Conservation (phyloP, 2,329 filamentous ascomycete species). For the Cladosporium halotolerans region DNA sequence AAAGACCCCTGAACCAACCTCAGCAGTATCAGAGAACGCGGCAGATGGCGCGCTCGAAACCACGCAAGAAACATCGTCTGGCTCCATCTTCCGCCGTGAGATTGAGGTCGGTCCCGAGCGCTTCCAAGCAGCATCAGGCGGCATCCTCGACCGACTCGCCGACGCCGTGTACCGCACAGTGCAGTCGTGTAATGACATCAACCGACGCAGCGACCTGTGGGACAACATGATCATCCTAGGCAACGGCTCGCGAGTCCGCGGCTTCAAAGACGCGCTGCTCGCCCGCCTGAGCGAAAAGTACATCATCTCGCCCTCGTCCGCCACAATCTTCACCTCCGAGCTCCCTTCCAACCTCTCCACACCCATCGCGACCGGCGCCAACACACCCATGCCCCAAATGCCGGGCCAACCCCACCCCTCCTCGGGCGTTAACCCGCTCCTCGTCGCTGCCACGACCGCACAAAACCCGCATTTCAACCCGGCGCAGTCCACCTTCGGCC, state of each 20-base stretch:
- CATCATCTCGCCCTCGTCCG: constrained; percentile 83
- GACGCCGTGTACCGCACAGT: constrained; percentile 78
- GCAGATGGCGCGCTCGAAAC: constrained; percentile 26
- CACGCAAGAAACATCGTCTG: constrained; percentile 18
- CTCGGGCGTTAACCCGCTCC: constrained; percentile 70
- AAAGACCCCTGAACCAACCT: constrained; percentile 32
- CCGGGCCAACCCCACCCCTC: constrained; percentile 37
- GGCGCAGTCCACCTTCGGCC: constrained; percentile 20
- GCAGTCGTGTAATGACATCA: constrained; percentile 73
- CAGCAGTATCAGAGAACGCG: constrained; percentile 29
- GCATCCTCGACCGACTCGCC: constrained; percentile 75
- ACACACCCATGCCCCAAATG: constrained; percentile 67
- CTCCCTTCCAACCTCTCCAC: constrained; percentile 91
- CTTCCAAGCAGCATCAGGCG: constrained; percentile 57
- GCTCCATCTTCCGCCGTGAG: constrained; percentile 46
- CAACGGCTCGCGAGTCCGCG: constrained; percentile 66
- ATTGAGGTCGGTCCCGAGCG: constrained; percentile 73
- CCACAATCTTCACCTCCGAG: constrained; percentile 95
- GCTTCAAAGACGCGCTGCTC: constrained; percentile 84
- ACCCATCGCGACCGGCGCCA: constrained; percentile 80
- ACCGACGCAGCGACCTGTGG: constrained; percentile 82
- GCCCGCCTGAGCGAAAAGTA: constrained; percentile 74
- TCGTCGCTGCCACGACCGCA: constrained; percentile 82
- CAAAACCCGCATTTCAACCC: constrained; percentile 48
- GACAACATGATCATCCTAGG: constrained; percentile 87